Percentiles rank a stretch among this genome's conserved stretches.
Conservation (phyloP, 106 monocot species). For the Vanilla planifolia region DNA sequence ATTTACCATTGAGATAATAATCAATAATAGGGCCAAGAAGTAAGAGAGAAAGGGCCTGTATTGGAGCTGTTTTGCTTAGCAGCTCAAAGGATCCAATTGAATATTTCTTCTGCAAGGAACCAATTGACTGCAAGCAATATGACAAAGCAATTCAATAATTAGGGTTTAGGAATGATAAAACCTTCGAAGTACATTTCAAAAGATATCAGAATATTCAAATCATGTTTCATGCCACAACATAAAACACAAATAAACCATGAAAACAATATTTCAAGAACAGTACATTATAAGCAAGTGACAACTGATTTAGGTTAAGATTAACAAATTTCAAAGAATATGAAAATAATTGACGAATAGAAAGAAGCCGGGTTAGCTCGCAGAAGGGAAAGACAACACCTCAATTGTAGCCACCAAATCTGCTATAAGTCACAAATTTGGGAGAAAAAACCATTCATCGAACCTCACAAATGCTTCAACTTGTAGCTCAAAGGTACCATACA, state of each 20-base stretch:
- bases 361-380: too few relatives aligned
- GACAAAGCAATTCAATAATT: not conserved
- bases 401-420: too few relatives aligned
- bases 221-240: not conserved
- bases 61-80: slow-evolving; percentile 74
- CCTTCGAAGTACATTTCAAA: not conserved
- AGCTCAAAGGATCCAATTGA: slow-evolving; percentile 70
- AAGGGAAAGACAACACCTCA: too few relatives aligned
- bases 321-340: too few relatives aligned
- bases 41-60: slow-evolving; percentile 62
- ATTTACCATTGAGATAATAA: slow-evolving; percentile 50
- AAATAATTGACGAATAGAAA: too few relatives aligned
- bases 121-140: slow-evolving; percentile 47
- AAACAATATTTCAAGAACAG: not conserved
- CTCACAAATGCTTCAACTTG: too few relatives aligned
- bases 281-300: too few relatives aligned
- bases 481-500: too few relatives aligned
- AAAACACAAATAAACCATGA: not conserved
- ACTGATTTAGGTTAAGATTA: too few relatives aligned
- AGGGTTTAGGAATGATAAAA: not conserved
- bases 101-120: slow-evolving; percentile 72
- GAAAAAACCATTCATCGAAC: too few relatives aligned
- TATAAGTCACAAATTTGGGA: too few relatives aligned
- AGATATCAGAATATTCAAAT: not conserved
- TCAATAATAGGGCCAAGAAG: slow-evolving; percentile 59